Evolutionary conservation across 2,329 filamentous ascomycete genomes (phyloP).

Genomic region (Cladophialophora exuberans): DNA sequence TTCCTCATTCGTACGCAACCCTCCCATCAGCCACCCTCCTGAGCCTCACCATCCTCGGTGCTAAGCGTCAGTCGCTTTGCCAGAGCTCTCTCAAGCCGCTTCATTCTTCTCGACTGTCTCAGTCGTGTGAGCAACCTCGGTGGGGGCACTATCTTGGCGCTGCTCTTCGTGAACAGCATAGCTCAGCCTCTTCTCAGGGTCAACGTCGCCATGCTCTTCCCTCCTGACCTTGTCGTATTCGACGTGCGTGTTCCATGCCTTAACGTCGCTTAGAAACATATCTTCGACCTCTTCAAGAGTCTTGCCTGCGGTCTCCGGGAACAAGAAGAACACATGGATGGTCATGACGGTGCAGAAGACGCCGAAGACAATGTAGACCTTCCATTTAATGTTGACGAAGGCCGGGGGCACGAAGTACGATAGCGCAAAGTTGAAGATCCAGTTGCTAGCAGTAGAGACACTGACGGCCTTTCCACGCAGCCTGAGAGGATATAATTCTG

Average conservation of each 20-base stretch:
- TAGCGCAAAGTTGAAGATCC: slow-evolving; percentile 65
- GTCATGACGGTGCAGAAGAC: slow-evolving; percentile 71
- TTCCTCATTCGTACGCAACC: too few species aligned
- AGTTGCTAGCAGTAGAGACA: slow-evolving; percentile 63
- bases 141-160: slow-evolving; percentile 3
- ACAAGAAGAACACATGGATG: slow-evolving; percentile 70
- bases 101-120: slow-evolving; percentile 18
- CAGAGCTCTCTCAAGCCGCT: background rate
- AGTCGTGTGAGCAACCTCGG: slow-evolving; percentile 6
- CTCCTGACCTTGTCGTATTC: slow-evolving; percentile 20
- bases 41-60: background rate
- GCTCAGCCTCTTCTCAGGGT: slow-evolving; percentile 24
- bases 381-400: slow-evolving; percentile 61
- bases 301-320: slow-evolving; percentile 72
- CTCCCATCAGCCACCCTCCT: background rate
- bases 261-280: slow-evolving; percentile 18
- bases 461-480: slow-evolving; percentile 67
- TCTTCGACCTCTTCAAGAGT: slow-evolving; percentile 71
- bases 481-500: slow-evolving; percentile 65
- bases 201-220: slow-evolving; percentile 24
- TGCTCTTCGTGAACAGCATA: slow-evolving; percentile 22
- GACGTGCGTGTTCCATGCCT: slow-evolving; percentile 25
- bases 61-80: background rate
- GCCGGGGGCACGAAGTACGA: slow-evolving; percentile 61
- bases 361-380: slow-evolving; percentile 75